Evolutionary conservation across 805 yeast species (phyloP).

Genomic region (Sugiyamaella smithiae): DNA sequence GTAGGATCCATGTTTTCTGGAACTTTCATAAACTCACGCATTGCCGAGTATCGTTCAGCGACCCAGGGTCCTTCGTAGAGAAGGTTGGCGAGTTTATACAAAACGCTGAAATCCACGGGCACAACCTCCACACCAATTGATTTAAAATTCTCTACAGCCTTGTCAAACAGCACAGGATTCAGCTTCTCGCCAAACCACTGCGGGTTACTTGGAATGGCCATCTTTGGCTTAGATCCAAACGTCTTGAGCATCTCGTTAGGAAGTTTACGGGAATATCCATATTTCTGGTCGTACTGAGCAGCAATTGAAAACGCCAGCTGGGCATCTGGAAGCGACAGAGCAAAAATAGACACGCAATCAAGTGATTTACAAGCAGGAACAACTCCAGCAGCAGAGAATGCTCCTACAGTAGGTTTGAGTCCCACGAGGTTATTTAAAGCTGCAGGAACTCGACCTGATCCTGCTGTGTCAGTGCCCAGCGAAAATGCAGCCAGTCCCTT

Average conservation of each 20-base stretch:
- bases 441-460: constrained; percentile 97
- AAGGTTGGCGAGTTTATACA: constrained; percentile 78
- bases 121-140: constrained; percentile 59
- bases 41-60: constrained; percentile 86
- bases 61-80: constrained; percentile 99
- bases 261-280: constrained; percentile 75
- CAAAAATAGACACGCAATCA: constrained; percentile 87
- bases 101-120: constrained; percentile 67
- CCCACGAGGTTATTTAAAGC: constrained; percentile 89
- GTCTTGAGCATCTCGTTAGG: constrained; percentile 61
- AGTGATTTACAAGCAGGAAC: constrained; percentile 97
- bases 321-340: constrained; percentile 77
- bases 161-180: constrained; percentile 65
- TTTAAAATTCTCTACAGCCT: constrained; percentile 54
- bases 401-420: constrained; percentile 88
- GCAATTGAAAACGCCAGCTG: constrained; percentile 68
- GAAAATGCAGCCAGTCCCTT: constrained; percentile 87
- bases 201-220: constrained; percentile 73
- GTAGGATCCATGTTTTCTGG: constrained; percentile 81
- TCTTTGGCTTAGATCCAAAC: constrained; percentile 52
- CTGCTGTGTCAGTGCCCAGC: constrained; percentile 96
- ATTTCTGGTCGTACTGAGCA: constrained; percentile 69
- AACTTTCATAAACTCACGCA: constrained; percentile 66
- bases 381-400: constrained; percentile 84
- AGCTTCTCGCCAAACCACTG: constrained; percentile 80